These are phyloP conservation scores for Filosporella fistucella DNA, from an alignment of 495 filamentous ascomycete species.

Conservation along the genomic window DNA sequence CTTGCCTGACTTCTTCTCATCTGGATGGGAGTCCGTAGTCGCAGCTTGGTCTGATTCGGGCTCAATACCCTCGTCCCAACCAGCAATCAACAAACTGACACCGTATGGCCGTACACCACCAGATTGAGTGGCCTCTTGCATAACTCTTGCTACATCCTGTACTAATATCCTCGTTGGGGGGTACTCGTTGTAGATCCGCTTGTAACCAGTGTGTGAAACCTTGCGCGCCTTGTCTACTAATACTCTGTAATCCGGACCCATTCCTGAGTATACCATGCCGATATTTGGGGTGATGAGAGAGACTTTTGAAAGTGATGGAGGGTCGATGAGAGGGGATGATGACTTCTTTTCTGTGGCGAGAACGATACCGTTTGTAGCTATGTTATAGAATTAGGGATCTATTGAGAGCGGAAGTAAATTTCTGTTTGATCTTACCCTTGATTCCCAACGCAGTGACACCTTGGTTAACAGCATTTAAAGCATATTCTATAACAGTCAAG, in stretches of 20 bases:
- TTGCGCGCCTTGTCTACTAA: slow-evolving; percentile 97
- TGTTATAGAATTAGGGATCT: slow-evolving; percentile 9
- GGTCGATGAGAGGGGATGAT: slow-evolving; percentile 90
- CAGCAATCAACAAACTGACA: slow-evolving; percentile 89
- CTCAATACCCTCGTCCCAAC: slow-evolving; percentile 95
- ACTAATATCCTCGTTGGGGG: slow-evolving; percentile 97
- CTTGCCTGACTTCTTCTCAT: slow-evolving; percentile 73
- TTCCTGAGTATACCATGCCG: slow-evolving; percentile 99
- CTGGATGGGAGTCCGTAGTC: slow-evolving; percentile 45
- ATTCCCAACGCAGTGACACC: slow-evolving; percentile 97
- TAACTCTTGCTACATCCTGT: slow-evolving; percentile 94
- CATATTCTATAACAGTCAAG: slow-evolving; percentile 75
- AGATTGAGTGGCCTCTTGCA: slow-evolving; percentile 98
- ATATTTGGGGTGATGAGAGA: slow-evolving; percentile 97
- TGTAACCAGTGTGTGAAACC: slow-evolving; percentile 98
- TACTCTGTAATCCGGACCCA: slow-evolving; percentile 97
- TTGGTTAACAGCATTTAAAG: slow-evolving; percentile 97
- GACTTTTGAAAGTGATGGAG: slow-evolving; percentile 93
- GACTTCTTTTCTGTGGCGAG: slow-evolving; percentile 99
- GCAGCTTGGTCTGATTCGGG: slow-evolving; percentile 55
- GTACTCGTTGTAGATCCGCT: slow-evolving; percentile 99
- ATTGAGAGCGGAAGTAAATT: slow-evolving; percentile 3
- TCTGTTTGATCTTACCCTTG: slow-evolving; percentile 62
- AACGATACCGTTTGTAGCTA: slow-evolving; percentile 97
- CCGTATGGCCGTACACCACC: slow-evolving; percentile 98